Conservation (phyloP, 228 moss, liverwort and hornwort genomes). For the Sphagnum fallax region DNA sequence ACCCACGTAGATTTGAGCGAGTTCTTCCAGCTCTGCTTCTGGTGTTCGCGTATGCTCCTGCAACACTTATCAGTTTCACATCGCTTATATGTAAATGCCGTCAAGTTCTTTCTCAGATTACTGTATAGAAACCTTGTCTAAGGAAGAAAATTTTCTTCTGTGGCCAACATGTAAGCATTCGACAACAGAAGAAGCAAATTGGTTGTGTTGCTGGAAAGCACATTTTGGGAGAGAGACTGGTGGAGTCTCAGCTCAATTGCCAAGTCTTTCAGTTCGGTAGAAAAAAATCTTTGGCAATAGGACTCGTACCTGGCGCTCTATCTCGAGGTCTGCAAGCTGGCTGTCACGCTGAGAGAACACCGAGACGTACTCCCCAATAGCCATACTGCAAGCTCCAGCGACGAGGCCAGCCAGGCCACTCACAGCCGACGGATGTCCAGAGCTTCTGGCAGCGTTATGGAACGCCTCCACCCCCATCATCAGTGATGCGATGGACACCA, state of each 20-base stretch:
- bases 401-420: constrained; percentile 21
- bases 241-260: too few species aligned
- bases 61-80: not conserved
- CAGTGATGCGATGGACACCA: constrained; percentile 23
- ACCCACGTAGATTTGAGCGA: constrained; percentile 46
- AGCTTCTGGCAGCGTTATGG: constrained; percentile 7
- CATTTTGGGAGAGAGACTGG: too few species aligned
- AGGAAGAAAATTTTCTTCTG: too few species aligned
- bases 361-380: constrained; percentile 31
- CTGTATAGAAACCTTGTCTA: too few species aligned
- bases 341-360: constrained; percentile 32
- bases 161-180: too few species aligned
- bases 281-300: too few species aligned
- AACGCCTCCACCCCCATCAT: constrained; percentile 30
- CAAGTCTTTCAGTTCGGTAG: too few species aligned
- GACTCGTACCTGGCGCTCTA: constrained; percentile 31
- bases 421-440: constrained; percentile 2
- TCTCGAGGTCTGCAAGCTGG: constrained; percentile 49
- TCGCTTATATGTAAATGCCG: too few species aligned
- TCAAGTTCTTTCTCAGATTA: too few species aligned
- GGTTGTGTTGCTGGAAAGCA: too few species aligned
- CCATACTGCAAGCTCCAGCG: constrained; percentile 34
- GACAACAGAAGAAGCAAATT: too few species aligned
- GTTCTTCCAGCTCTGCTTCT: constrained; percentile 27
- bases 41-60: constrained; percentile 34